A percentile compares a stretch with the other conserved stretches of the same genome.
These are phyloP conservation scores for Alternaria sp. DNA, from an alignment of 2,329 filamentous ascomycete genomes.

Conservation along the genomic window DNA sequence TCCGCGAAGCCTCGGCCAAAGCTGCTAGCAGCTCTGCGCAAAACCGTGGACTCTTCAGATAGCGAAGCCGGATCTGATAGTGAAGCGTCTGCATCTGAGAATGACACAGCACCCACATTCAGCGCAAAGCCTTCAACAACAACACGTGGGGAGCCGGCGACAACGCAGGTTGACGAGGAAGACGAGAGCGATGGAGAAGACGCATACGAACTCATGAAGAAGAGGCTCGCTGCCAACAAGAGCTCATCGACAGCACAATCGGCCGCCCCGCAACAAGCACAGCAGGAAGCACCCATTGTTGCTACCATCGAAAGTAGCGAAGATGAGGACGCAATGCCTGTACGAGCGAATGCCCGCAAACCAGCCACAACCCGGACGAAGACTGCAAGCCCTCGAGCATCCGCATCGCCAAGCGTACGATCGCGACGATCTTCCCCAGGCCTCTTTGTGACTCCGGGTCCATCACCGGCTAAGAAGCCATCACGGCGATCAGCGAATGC, in stretches of 20 bases:
- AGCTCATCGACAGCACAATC: constrained; percentile 1
- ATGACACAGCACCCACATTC: constrained; percentile 44
- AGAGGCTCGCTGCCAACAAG: constrained; percentile 49
- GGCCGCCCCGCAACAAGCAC: constrained; percentile 5
- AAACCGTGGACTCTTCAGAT: constrained; percentile 37
- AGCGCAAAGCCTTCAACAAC: constrained; percentile 21
- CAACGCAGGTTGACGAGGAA: constrained; percentile 21
- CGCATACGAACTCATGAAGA: constrained; percentile 56
- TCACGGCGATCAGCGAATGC: not conserved
- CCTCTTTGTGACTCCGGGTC: constrained; percentile 63
- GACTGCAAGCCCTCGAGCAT: constrained; percentile 20
- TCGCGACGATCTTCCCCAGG: constrained; percentile 56
- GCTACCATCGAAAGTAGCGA: constrained; percentile 25
- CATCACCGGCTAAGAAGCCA: constrained; percentile 44
- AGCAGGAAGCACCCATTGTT: constrained; percentile 4
- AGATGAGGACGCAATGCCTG: constrained; percentile 40
- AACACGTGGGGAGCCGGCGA: not conserved
- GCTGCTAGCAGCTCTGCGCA: constrained; percentile 31
- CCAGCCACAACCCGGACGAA: constrained; percentile 11
- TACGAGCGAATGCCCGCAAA: constrained; percentile 26
- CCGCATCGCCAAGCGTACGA: constrained; percentile 21
- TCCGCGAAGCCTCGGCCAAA: constrained; percentile 25
- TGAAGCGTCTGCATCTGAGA: constrained; percentile 30
- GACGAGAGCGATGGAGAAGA: constrained; percentile 45
- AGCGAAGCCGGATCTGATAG: constrained; percentile 51